Evolutionary conservation across 306 rosid species (phyloP).

Genomic region (Styphnolobium japonicum): DNA sequence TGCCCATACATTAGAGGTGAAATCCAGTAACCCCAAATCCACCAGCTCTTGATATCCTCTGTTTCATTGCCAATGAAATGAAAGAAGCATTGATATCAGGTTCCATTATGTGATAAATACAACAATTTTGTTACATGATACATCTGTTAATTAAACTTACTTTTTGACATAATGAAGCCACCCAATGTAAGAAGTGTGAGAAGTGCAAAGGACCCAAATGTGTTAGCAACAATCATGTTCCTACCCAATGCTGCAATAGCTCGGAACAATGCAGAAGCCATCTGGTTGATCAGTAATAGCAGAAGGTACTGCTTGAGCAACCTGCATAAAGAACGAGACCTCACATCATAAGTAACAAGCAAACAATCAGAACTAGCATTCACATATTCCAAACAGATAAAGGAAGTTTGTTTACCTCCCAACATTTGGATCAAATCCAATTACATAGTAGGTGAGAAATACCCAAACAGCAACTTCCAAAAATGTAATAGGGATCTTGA

Average conservation of each 20-base stretch:
- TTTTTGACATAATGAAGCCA: slow-evolving; percentile 49
- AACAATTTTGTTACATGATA: background rate
- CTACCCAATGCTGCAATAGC: slow-evolving; percentile 47
- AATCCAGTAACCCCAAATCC: slow-evolving; percentile 60
- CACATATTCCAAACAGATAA: background rate
- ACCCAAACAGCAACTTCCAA: slow-evolving; percentile 56
- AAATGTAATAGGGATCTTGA: slow-evolving; percentile 40
- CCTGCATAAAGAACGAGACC: slow-evolving; percentile 28
- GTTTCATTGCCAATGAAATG: slow-evolving; percentile 26
- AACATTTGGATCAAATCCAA: slow-evolving; percentile 58
- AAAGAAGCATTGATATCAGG: slow-evolving; percentile 9
- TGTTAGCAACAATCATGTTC: slow-evolving; percentile 41
- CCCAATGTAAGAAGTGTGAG: slow-evolving; percentile 35
- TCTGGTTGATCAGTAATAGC: slow-evolving; percentile 37
- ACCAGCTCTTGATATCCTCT: slow-evolving; percentile 55
- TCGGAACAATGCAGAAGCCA: slow-evolving; percentile 55
- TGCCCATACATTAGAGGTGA: slow-evolving; percentile 65
- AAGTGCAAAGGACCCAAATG: slow-evolving; percentile 34
- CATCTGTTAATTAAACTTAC: slow-evolving; percentile 10
- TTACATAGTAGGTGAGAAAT: slow-evolving; percentile 47
- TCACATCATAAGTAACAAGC: background rate
- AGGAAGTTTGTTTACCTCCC: slow-evolving; percentile 38
- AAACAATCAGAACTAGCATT: background rate
- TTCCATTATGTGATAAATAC: background rate
- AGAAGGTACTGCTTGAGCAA: slow-evolving; percentile 42